These are phyloP conservation scores for Heterobasidion annosum DNA, from an alignment of 1,284 basidiomycete genomes.

Conservation along the genomic window DNA sequence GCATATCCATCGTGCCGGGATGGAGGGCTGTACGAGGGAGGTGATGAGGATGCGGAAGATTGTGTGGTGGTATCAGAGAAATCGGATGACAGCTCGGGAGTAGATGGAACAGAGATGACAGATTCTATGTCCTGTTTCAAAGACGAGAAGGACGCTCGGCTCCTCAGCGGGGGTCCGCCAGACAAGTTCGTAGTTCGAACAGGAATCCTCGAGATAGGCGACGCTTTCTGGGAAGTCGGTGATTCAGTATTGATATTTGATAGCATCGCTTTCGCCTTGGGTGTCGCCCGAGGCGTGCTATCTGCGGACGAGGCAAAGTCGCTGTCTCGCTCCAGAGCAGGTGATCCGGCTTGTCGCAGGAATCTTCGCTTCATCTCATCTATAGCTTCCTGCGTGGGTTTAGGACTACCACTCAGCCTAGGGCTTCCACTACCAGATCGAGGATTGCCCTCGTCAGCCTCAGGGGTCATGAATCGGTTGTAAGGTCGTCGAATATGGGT, in stretches of 20 bases:
- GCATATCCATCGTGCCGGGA: slow-evolving; percentile 8
- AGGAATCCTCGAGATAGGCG: neutral
- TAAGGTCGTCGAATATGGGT: slow-evolving; percentile 19
- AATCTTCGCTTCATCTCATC: slow-evolving; percentile 60
- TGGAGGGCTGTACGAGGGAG: slow-evolving; percentile 30
- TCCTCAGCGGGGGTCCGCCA: slow-evolving; percentile 6
- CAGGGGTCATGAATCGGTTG: slow-evolving; percentile 16
- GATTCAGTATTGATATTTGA: slow-evolving; percentile 6
- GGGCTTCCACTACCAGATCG: slow-evolving; percentile 11
- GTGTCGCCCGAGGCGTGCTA: slow-evolving; percentile 8
- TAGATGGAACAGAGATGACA: slow-evolving; percentile 24
- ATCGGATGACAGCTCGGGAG: slow-evolving; percentile 56
- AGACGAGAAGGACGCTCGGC: slow-evolving; percentile 13
- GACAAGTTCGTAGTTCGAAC: slow-evolving; percentile 4
- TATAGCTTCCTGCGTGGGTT: slow-evolving; percentile 40
- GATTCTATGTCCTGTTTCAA: slow-evolving; percentile 15
- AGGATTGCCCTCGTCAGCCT: neutral
- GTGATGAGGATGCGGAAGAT: slow-evolving; percentile 49
- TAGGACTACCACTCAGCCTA: slow-evolving; percentile 6
- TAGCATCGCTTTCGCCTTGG: neutral
- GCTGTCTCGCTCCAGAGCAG: slow-evolving; percentile 13
- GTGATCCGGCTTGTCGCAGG: slow-evolving; percentile 24
- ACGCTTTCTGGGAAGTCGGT: neutral
- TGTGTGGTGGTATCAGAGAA: slow-evolving; percentile 44
- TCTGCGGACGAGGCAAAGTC: slow-evolving; percentile 6